Evolutionary conservation across 1,284 basidiomycete species (phyloP).

Genomic region (Phlebopus sp.): DNA sequence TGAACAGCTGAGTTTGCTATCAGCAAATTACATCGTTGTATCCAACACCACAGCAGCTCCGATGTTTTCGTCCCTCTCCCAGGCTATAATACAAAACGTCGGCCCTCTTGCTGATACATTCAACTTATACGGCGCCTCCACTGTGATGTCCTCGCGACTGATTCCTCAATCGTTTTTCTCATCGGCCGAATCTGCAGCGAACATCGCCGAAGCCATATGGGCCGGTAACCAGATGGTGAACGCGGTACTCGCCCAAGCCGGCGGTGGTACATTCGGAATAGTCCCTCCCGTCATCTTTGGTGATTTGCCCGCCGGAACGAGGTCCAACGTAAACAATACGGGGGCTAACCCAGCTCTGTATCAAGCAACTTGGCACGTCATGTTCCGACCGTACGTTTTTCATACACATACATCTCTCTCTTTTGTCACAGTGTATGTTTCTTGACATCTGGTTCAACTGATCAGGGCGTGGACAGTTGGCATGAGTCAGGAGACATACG

Average conservation of each 20-base stretch:
- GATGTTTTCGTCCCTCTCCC: slow-evolving; percentile 2
- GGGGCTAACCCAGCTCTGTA: slow-evolving; percentile 19
- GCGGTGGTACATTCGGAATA: neutral
- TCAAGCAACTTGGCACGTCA: slow-evolving; percentile 14
- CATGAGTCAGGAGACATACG: neutral
- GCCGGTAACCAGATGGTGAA: neutral
- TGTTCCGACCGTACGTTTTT: slow-evolving; percentile 11
- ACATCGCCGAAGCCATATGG: slow-evolving; percentile 8
- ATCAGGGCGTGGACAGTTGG: slow-evolving; percentile 15
- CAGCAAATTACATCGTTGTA: neutral
- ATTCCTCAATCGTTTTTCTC: slow-evolving; percentile 1
- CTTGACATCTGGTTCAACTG: neutral
- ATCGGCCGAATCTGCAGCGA: neutral
- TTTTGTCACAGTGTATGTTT: neutral
- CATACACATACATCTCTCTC: no score
- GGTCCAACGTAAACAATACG: slow-evolving; percentile 10
- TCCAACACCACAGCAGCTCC: slow-evolving; percentile 4
- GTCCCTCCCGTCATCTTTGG: slow-evolving; percentile 4
- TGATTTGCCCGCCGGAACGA: slow-evolving; percentile 7
- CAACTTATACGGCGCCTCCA: neutral
- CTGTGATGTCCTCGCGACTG: slow-evolving; percentile 2
- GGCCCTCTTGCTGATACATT: neutral
- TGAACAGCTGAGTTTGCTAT: neutral
- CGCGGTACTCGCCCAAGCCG: no score
- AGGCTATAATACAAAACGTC: neutral